Evolutionary conservation across 2,329 filamentous ascomycete species (phyloP).

Genomic region (Canariomyces notabilis): DNA sequence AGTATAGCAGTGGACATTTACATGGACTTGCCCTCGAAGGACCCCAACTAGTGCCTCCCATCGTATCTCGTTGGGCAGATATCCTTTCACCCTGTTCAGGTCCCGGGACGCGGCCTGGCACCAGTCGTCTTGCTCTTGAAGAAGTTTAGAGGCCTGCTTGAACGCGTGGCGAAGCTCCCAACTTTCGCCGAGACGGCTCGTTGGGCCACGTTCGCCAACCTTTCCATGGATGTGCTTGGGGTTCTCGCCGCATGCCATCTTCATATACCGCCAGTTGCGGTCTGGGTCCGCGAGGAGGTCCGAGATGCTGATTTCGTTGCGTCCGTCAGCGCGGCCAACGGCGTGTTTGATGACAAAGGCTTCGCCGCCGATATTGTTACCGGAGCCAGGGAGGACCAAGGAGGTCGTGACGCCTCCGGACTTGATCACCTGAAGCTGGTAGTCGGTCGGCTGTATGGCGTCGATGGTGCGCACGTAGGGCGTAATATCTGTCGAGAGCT

Average conservation of each 20-base stretch:
- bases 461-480: slow-evolving; percentile 64
- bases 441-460: slow-evolving; percentile 57
- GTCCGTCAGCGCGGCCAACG: slow-evolving; percentile 53
- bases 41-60: slow-evolving; percentile 56
- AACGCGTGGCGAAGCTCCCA: slow-evolving; percentile 64
- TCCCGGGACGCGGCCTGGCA: slow-evolving; percentile 51
- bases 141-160: slow-evolving; percentile 52
- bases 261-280: slow-evolving; percentile 62
- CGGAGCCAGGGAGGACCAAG: slow-evolving; percentile 60
- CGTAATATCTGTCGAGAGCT: slow-evolving; percentile 58
- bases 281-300: slow-evolving; percentile 63
- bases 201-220: slow-evolving; percentile 47
- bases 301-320: slow-evolving; percentile 55
- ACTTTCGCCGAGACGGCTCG: slow-evolving; percentile 60
- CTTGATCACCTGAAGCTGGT: slow-evolving; percentile 62
- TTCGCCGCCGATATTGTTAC: slow-evolving; percentile 69
- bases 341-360: slow-evolving; percentile 64
- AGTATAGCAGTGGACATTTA: slow-evolving; percentile 69
- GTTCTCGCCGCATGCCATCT: slow-evolving; percentile 71
- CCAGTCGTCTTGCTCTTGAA: slow-evolving; percentile 62
- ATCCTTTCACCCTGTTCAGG: slow-evolving; percentile 35
- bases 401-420: slow-evolving; percentile 65
- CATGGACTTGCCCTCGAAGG: slow-evolving; percentile 59
- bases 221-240: slow-evolving; percentile 57
- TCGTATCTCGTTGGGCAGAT: background rate